Base-by-base conservation (phyloP, 2,329 filamentous ascomycete genomes). In the Cladosporium sp. region DNA sequence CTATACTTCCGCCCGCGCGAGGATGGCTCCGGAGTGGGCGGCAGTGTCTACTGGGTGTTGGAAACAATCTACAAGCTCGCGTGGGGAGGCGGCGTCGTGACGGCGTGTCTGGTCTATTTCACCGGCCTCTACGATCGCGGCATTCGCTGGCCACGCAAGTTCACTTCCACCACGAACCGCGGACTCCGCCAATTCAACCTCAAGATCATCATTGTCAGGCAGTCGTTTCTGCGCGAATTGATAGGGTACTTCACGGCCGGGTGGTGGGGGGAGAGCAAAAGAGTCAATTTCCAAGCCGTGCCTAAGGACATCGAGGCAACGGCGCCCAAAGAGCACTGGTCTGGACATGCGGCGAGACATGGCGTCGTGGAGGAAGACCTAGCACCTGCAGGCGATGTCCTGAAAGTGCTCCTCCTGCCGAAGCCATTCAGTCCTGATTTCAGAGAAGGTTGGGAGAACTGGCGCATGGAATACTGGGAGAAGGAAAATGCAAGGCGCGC, bases 41-140 rank as follows among this genome's bases (percentile, higher is more conserved):
- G 93, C 27, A 92, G 86, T 12, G 89, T 96, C 47, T 99, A 99
- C 77, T 97, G 92, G 92, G 85, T 95, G 22, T 82, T 97, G 3
- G 92, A 97, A 64, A 88, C 88, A 66, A 81, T 82, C 7, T 89
- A 97, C 72, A 95, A 93, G 68, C 82, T 99, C 47, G 92, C 88
- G 62, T 86, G 96, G 64, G 88, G 95, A 70, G 90, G 89, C 19
- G 93, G 93, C 41, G 80, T 95, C 53, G 85, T 96, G 53, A 96
- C 91, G 0, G 86, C 83, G 30, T 78, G 90, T 38, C 76, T 99
- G 30, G 85, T 97, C 58, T 96, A 91, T 89, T 91, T 84, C 13
- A 96, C 92, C 0, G 93, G 93, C 22, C 91, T 96, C 68, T 99
- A 92, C 88, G 92, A 97, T 64, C 83, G 92, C 50, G 93, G 93